Evolutionary conservation across 441 rosid genomes (phyloP), one percentile per base, ranked within the genome.

Genomic region (Croton setiger): DNA sequence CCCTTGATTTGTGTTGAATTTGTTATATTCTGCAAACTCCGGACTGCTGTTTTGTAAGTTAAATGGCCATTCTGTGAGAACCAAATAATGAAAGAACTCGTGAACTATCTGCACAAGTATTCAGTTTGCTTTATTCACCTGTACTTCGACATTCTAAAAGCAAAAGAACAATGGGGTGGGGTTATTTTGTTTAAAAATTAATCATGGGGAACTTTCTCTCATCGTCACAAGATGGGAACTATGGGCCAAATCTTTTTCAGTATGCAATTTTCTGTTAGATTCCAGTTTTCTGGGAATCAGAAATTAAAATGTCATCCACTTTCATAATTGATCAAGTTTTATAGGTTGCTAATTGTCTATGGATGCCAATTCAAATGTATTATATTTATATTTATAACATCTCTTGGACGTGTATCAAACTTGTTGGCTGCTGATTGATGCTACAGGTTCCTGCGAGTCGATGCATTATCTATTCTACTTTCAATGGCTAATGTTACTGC

Each of bases 401-500:
- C 3, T 1, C 0, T 23, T 13, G 20, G 8, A 8, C 53, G 6
- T 47, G 31, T 23, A 23, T 56, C 15, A 65, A 52, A 36, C n/a
- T 60, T 63, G 0, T 47, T 74, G 72, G 39, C 60, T 52, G 63
- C 39, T n/a, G n/a, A n/a, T n/a, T n/a, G n/a, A n/a, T 64, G 59
- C 71, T 78, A 68, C 85, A 94, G 98, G 72, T 87, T 81, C 80
- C 68, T 91, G 68, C 85, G 96, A 68, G 85, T 91, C 62, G 98
- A 94, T 75, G 76, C 87, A 54, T 78, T 93, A 67, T 91, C 96
- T 55, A 87, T 91, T 74, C 77, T 93, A 72, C 89, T 94, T 76
- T 86, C 92, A 52, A 79, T 89, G 93, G 92, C 92, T 75, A 91
- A 94, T 78, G 86, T 90, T 72, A 75, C 87, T 17, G 86, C 89